A percentile compares a stretch with the other conserved stretches of the same genome.
Conservation (phyloP, 495 filamentous ascomycete genomes). For the Choiromyces venosus region DNA sequence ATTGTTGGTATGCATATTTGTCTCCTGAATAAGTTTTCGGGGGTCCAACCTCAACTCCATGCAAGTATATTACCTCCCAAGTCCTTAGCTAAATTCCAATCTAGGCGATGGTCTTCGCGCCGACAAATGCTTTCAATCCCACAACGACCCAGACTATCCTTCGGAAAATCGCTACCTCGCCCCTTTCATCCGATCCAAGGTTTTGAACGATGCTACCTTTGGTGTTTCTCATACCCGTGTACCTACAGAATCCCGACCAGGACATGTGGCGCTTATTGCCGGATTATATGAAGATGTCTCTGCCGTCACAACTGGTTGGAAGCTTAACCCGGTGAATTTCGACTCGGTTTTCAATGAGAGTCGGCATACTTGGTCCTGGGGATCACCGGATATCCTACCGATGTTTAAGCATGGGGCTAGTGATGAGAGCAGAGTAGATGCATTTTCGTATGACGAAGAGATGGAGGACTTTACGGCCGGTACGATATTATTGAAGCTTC, state of each 20-base stretch:
- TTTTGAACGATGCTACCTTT: conserved; percentile 89
- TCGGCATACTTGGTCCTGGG: conserved; percentile 97
- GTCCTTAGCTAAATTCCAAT: conserved; percentile 11
- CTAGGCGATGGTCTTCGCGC: conserved; percentile 87
- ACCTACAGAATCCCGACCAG: conserved; percentile 93
- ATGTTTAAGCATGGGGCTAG: conserved; percentile 92
- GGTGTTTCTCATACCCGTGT: conserved; percentile 97
- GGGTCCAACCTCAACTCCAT: conserved; percentile 3
- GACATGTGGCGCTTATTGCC: conserved; percentile 96
- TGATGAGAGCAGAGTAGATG: conserved; percentile 76
- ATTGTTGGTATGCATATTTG: conserved; percentile 69
- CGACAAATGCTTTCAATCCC: conserved; percentile 95
- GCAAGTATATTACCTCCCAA: conserved; percentile 42
- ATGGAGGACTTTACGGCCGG: conserved; percentile 77
- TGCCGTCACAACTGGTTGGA: conserved; percentile 96
- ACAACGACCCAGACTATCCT: conserved; percentile 75
- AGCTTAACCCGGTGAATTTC: conserved; percentile 96
- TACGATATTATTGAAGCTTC: conserved; percentile 8
- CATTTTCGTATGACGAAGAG: conserved; percentile 74
- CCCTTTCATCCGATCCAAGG: conserved; percentile 87
- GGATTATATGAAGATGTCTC: conserved; percentile 98
- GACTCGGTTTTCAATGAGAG: conserved; percentile 98
- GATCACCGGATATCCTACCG: conserved; percentile 90
- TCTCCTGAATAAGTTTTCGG: background rate
- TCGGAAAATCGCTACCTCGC: conserved; percentile 63